phyloP scores from a whole-genome alignment of 441 rosid species.

The Adansonia gregorii region DNA sequence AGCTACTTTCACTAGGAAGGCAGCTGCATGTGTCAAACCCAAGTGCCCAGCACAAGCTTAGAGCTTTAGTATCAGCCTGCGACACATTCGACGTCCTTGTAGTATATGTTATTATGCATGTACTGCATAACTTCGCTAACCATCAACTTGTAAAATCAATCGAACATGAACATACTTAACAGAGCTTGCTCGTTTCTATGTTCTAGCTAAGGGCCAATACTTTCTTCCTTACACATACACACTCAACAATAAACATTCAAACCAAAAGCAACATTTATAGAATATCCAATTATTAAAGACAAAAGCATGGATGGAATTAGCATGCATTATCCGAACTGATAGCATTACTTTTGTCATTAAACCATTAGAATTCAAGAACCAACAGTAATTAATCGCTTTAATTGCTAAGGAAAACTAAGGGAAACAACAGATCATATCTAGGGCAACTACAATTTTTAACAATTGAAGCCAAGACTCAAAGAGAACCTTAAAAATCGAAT shows the following conservation, averaged over 20 bases:
- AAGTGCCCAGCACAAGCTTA: no score
- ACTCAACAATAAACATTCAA: not conserved
- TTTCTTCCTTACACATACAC: not conserved
- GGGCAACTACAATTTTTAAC: not conserved
- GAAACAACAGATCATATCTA: not conserved
- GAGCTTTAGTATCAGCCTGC: no score
- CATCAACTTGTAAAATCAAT: not conserved
- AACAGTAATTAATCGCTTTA: not conserved
- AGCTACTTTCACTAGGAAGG: not conserved
- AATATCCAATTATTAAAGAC: not conserved
- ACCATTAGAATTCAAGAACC: not conserved
- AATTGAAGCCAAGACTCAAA: not conserved
- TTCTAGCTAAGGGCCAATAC: not conserved
- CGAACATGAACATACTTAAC: not conserved
- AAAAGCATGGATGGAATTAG: not conserved
- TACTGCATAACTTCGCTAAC: not conserved
- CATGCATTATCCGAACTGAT: not conserved
- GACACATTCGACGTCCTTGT: no score
- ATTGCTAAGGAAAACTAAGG: not conserved
- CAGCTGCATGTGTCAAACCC: no score
- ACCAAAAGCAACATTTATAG: not conserved
- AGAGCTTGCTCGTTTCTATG: not conserved
- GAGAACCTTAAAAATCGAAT: not conserved
- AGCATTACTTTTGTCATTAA: not conserved
- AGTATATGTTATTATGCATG: no score